These are phyloP conservation scores for Hypomyces rosellus DNA, from an alignment of 2,329 filamentous ascomycete species.

Conservation along the genomic window DNA sequence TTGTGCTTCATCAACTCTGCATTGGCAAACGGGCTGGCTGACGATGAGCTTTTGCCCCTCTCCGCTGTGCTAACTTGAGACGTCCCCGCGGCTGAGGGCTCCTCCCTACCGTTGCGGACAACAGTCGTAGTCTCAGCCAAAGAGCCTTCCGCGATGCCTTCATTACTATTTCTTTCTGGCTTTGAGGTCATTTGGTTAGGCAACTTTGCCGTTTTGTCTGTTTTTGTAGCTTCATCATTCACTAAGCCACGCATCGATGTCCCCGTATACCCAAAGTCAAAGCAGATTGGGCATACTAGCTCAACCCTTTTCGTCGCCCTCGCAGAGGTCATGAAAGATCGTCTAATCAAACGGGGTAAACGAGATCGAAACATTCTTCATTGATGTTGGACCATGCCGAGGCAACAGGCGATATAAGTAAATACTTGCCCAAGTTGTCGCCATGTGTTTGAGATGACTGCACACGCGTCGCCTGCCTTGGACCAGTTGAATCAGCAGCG, in stretches of 20 bases:
- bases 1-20: conserved; percentile 4
- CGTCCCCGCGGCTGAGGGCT: neutral
- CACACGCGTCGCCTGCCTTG: too few species aligned
- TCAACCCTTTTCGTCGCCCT: conserved; percentile 1
- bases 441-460: too few species aligned
- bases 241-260: conserved; percentile 1
- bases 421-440: too few species aligned
- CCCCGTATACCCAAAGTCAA: conserved; percentile 7
- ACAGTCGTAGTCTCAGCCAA: neutral
- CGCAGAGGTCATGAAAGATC: neutral
- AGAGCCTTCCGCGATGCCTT: neutral
- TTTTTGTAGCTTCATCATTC: neutral
- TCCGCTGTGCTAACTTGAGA: too few species aligned
- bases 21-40: neutral
- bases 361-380: neutral
- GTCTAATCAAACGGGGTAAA: neutral
- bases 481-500: too few species aligned
- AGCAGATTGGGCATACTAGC: conserved; percentile 8
- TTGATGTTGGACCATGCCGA: too few species aligned
- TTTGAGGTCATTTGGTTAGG: neutral
- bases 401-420: too few species aligned
- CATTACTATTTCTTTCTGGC: neutral
- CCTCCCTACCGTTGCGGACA: neutral
- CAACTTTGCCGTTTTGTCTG: neutral
- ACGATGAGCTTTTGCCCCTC: neutral